Percentiles rank a stretch among this genome's conserved stretches.
Conservation (phyloP, 177 flowering plant species). For the Vitis hybrid region DNA sequence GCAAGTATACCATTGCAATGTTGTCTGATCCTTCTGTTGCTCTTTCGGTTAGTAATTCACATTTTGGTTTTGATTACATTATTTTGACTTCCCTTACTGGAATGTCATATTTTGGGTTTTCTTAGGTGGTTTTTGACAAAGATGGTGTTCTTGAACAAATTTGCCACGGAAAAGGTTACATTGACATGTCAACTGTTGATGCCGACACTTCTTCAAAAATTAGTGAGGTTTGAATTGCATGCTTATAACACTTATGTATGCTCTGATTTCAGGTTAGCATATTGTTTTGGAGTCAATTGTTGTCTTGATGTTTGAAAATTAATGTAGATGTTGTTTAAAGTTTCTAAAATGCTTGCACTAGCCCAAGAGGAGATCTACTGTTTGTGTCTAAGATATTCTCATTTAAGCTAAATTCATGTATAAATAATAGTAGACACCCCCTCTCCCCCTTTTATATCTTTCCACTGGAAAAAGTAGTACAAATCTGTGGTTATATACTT, state of each 20-base stretch:
- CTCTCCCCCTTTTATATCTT: too few relatives aligned
- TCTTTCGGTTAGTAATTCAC: conserved; percentile 57
- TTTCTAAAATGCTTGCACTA: not conserved
- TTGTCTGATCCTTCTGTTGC: conserved; percentile 93
- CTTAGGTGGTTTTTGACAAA: conserved; percentile 86
- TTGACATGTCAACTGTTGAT: conserved; percentile 99
- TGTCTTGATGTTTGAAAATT: not conserved
- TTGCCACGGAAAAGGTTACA: conserved; percentile 74
- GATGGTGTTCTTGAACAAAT: conserved; percentile 87
- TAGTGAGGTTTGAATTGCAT: conserved; percentile 50
- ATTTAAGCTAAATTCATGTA: not conserved
- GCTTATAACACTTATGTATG: not conserved
- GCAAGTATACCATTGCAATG: conserved; percentile 89
- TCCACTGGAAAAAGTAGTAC: too few relatives aligned
- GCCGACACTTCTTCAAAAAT: conserved; percentile 82
- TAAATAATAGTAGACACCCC: not conserved
- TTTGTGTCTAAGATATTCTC: not conserved
- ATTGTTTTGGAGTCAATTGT: not conserved
- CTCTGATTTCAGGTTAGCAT: not conserved
- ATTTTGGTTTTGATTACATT: not conserved
- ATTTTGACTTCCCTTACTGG: not conserved
- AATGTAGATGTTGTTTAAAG: not conserved
- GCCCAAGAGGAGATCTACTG: not conserved
- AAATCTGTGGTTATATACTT: not conserved
- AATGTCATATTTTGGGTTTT: conserved; percentile 10